Percentiles rank a stretch among this genome's conserved stretches.
phyloP scores from a whole-genome alignment of 352 stramenopile species.

The Peronosclerospora sorghi region DNA sequence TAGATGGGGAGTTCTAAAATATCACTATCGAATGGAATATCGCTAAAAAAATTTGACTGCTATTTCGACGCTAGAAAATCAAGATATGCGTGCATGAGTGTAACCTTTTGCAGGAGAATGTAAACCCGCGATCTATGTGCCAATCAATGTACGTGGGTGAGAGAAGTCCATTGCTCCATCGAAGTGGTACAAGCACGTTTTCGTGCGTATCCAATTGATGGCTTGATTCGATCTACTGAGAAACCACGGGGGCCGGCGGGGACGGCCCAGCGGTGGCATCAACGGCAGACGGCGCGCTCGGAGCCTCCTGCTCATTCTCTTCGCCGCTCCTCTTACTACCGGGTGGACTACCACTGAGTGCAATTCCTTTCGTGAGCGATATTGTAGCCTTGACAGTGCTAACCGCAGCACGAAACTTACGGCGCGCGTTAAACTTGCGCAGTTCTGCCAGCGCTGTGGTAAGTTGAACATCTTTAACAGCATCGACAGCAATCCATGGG shows the following conservation, averaged over 20 bases:
- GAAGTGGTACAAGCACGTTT: too few relatives aligned
- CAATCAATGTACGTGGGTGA: too few relatives aligned
- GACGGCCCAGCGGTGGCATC: not conserved
- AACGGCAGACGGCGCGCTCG: not conserved
- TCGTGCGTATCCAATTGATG: too few relatives aligned
- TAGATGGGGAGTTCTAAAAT: too few relatives aligned
- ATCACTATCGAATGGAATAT: too few relatives aligned
- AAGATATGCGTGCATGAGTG: too few relatives aligned
- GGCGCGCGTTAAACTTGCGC: conserved; percentile 88
- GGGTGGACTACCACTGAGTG: conserved; percentile 18
- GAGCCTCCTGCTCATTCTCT: conserved; percentile 9
- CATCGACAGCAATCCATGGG: conserved; percentile 79
- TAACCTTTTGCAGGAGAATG: too few relatives aligned
- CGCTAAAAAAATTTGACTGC: too few relatives aligned
- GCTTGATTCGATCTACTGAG: not conserved
- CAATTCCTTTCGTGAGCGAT: conserved; percentile 62
- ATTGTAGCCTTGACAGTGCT: conserved; percentile 83
- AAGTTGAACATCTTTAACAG: conserved; percentile 64
- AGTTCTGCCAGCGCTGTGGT: conserved; percentile 82
- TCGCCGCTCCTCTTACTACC: conserved; percentile 21
- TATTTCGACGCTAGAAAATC: too few relatives aligned
- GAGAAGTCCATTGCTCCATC: too few relatives aligned
- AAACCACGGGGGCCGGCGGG: not conserved
- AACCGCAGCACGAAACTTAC: conserved; percentile 90
- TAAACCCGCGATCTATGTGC: too few relatives aligned